These are phyloP conservation scores for Ceriops zippeliana DNA, from an alignment of 345 rosid species.

Conservation along the genomic window DNA sequence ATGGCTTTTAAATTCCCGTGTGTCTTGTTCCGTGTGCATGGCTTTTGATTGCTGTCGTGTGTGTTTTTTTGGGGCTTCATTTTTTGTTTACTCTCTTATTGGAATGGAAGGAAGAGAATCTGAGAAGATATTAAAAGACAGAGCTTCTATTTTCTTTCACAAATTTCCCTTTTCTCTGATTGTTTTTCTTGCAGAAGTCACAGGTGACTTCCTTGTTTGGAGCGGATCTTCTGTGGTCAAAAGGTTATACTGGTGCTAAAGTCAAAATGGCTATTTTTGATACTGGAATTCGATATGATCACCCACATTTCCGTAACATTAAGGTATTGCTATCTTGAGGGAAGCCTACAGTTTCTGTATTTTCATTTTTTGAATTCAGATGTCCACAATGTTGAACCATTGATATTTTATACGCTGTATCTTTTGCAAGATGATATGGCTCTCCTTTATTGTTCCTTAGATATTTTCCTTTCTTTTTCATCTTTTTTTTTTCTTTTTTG, in stretches of 20 bases:
- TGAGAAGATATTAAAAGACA: neutral
- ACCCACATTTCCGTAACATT: conserved; percentile 93
- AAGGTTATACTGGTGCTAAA: conserved; percentile 87
- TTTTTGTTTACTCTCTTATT: conserved; percentile 3
- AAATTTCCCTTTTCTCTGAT: neutral
- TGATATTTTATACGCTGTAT: neutral
- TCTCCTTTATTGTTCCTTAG: no score
- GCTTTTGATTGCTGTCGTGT: neutral
- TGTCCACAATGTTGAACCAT: neutral
- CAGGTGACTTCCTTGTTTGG: conserved; percentile 96
- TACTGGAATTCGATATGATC: conserved; percentile 88
- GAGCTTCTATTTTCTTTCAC: neutral
- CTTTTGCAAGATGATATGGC: no score
- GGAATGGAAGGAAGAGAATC: neutral
- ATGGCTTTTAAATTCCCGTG: neutral
- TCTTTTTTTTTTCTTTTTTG: no score
- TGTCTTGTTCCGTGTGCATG: neutral
- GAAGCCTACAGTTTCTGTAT: neutral
- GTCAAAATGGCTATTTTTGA: conserved; percentile 99
- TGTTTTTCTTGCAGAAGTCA: conserved; percentile 46
- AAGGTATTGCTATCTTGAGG: conserved; percentile 44
- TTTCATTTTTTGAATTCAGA: neutral
- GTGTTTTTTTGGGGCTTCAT: neutral
- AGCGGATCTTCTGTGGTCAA: conserved; percentile 81
- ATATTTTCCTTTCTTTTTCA: no score